Evolutionary conservation across 352 stramenopile species (phyloP).

Genomic region (Achlya hypogyna): DNA sequence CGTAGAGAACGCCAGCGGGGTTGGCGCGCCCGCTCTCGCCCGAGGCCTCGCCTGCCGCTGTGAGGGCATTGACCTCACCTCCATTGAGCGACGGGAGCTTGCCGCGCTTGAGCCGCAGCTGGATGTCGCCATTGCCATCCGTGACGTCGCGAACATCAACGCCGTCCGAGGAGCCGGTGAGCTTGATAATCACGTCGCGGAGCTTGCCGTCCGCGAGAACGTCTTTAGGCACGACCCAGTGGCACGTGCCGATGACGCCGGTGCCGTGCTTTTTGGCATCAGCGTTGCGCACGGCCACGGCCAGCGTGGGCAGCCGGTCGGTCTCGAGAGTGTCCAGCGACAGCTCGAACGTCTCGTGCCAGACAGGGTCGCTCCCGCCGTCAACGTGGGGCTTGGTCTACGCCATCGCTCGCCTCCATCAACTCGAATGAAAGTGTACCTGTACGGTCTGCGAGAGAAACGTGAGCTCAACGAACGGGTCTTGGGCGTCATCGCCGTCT

Average conservation of each 20-base stretch:
- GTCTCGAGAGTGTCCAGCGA: background rate
- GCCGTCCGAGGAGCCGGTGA: background rate
- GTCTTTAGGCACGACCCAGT: slow-evolving; percentile 27
- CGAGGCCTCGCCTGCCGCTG: background rate
- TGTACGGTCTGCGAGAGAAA: background rate
- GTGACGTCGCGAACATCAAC: background rate
- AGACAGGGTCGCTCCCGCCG: slow-evolving; percentile 1
- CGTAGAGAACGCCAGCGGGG: slow-evolving; percentile 2
- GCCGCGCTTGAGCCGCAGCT: slow-evolving; percentile 13
- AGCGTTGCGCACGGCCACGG: slow-evolving; percentile 23
- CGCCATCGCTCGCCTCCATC: background rate
- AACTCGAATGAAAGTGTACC: background rate
- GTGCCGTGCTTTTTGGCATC: slow-evolving; percentile 15
- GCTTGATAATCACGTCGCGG: slow-evolving; percentile 6
- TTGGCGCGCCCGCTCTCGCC: background rate
- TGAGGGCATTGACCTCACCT: background rate
- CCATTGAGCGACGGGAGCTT: background rate
- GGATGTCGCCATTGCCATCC: background rate
- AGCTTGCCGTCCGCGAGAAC: slow-evolving; percentile 21
- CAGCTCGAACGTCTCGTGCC: slow-evolving; percentile 17
- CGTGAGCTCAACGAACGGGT: background rate
- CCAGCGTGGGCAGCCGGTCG: slow-evolving; percentile 17
- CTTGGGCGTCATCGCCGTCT: slow-evolving; percentile 8
- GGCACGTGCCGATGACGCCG: slow-evolving; percentile 24
- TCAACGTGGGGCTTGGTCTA: slow-evolving; percentile 19